These are phyloP conservation scores for Aphanomyces invadans DNA, from an alignment of 352 stramenopile genomes.

Conservation along the genomic window DNA sequence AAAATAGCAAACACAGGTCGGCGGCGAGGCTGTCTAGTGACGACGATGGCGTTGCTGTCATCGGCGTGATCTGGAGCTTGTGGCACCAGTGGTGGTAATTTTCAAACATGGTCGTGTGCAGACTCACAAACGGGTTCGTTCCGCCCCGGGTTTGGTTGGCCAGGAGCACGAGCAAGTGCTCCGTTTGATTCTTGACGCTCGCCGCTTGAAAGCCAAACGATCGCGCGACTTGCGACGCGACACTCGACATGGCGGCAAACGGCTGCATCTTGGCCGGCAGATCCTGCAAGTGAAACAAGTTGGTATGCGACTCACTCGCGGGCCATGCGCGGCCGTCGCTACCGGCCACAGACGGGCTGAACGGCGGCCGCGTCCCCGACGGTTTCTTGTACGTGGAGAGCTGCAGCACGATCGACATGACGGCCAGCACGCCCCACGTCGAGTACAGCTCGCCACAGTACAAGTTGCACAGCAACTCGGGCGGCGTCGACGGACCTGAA, in stretches of 20 bases:
- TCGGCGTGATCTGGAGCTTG: slow-evolving; percentile 66
- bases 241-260: slow-evolving; percentile 72
- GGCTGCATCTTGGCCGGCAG: slow-evolving; percentile 78
- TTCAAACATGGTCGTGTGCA: slow-evolving; percentile 76
- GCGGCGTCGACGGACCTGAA: slow-evolving; percentile 29
- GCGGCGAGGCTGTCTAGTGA: slow-evolving; percentile 83
- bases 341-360: slow-evolving; percentile 62
- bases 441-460: slow-evolving; percentile 58
- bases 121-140: slow-evolving; percentile 69
- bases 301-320: slow-evolving; percentile 38
- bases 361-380: background rate
- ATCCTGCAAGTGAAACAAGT: slow-evolving; percentile 70
- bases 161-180: slow-evolving; percentile 95
- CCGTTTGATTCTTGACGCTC: slow-evolving; percentile 93
- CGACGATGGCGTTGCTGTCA: slow-evolving; percentile 51
- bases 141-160: slow-evolving; percentile 85
- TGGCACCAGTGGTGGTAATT: slow-evolving; percentile 86
- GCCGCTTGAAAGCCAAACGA: slow-evolving; percentile 78
- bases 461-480: slow-evolving; percentile 44
- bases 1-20: slow-evolving; percentile 93
- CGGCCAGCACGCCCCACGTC: slow-evolving; percentile 38
- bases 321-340: slow-evolving; percentile 70
- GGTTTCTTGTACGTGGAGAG: slow-evolving; percentile 30
- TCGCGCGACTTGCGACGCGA: slow-evolving; percentile 78
- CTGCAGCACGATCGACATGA: slow-evolving; percentile 35